Evolutionary conservation across 2,329 filamentous ascomycete species (phyloP).

Genomic region (Penicillium digitatum): DNA sequence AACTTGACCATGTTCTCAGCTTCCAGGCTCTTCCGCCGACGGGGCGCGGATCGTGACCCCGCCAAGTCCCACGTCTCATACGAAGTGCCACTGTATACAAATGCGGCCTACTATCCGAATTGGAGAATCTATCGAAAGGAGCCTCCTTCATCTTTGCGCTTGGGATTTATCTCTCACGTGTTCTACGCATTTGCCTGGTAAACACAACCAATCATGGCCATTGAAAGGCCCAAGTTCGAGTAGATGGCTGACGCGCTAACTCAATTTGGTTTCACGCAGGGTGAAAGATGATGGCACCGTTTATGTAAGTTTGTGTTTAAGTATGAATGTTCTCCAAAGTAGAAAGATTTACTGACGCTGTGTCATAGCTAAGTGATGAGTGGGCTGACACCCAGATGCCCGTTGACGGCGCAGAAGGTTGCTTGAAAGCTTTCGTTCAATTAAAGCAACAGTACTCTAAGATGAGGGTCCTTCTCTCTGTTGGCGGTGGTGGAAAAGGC

Average conservation of each 20-base stretch:
- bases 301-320: conserved; percentile 55
- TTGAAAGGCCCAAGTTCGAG: background rate
- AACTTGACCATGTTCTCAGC: conserved; percentile 18
- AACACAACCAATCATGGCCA: conserved; percentile 21
- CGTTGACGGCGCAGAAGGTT: conserved; percentile 68
- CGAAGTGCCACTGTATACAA: conserved; percentile 48
- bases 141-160: conserved; percentile 69
- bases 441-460: conserved; percentile 68
- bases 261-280: conserved; percentile 40
- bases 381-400: conserved; percentile 69
- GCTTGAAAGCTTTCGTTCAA: conserved; percentile 67
- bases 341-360: conserved; percentile 1
- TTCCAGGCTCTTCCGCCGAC: conserved; percentile 19
- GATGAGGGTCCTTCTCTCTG: conserved; percentile 70
- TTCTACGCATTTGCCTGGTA: conserved; percentile 76
- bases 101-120: conserved; percentile 83
- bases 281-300: conserved; percentile 68
- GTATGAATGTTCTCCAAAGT: background rate
- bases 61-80: conserved; percentile 23
- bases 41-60: conserved; percentile 17
- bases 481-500: conserved; percentile 64
- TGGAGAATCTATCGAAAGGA: conserved; percentile 68
- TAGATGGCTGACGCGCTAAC: conserved; percentile 24
- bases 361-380: conserved; percentile 67
- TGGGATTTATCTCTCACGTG: conserved; percentile 72